phyloP scores from a whole-genome alignment of 129 eudicot species.

The Gnaphalium uliginosum region DNA sequence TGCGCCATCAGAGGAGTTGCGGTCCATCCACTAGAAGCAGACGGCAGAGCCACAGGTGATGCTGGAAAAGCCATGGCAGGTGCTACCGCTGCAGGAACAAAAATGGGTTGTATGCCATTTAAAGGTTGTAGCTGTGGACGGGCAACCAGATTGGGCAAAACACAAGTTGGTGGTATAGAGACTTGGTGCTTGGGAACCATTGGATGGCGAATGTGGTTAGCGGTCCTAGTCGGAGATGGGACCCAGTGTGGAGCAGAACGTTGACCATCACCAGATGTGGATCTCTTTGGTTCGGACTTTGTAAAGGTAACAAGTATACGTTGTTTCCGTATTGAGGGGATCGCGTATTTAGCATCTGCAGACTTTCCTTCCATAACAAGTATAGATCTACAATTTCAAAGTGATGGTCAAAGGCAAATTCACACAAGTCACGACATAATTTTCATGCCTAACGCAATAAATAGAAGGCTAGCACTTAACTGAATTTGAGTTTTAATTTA shows the following conservation, averaged over 20 bases:
- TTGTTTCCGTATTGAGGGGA: slow-evolving; percentile 57
- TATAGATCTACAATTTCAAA: slow-evolving; percentile 48
- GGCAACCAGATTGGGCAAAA: slow-evolving; percentile 31
- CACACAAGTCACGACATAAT: too few species aligned
- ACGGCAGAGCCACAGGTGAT: neutral
- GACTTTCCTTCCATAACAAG: slow-evolving; percentile 78
- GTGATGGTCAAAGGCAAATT: neutral
- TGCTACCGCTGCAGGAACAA: slow-evolving; percentile 52
- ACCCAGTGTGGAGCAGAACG: slow-evolving; percentile 45
- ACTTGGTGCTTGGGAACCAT: slow-evolving; percentile 56
- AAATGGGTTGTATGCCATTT: slow-evolving; percentile 62
- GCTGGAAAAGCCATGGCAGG: slow-evolving; percentile 47
- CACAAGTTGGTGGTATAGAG: slow-evolving; percentile 47
- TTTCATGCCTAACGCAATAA: too few species aligned
- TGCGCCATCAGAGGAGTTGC: slow-evolving; percentile 44
- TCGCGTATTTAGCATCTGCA: slow-evolving; percentile 60
- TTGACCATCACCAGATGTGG: slow-evolving; percentile 14
- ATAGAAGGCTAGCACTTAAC: too few species aligned
- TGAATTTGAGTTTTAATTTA: too few species aligned
- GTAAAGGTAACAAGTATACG: slow-evolving; percentile 66
- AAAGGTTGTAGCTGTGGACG: slow-evolving; percentile 24
- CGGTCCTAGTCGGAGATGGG: slow-evolving; percentile 48
- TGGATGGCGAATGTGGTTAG: slow-evolving; percentile 28
- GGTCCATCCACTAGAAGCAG: slow-evolving; percentile 9
- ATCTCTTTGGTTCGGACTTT: slow-evolving; percentile 53